Evolutionary conservation across 495 filamentous ascomycete species (phyloP).

Genomic region (Astrothelium macrocarpum): DNA sequence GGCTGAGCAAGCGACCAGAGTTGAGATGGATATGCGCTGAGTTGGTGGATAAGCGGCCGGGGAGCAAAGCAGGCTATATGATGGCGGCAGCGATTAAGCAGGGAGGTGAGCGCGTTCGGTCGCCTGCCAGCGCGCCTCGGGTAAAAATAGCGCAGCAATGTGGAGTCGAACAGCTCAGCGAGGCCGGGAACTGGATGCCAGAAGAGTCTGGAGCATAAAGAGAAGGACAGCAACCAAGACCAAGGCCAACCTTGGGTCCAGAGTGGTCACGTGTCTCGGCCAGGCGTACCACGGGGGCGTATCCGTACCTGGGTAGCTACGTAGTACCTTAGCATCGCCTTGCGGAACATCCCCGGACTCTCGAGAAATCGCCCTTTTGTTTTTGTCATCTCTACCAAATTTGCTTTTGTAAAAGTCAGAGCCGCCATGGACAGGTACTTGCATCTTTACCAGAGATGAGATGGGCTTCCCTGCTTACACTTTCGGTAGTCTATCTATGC

Average conservation of each 20-base stretch:
- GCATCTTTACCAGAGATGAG: not conserved
- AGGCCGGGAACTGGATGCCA: not conserved
- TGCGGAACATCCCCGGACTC: too few species aligned
- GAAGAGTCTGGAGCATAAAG: not conserved
- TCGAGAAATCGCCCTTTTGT: not conserved
- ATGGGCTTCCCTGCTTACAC: slow-evolving; percentile 6
- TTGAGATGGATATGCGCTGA: slow-evolving; percentile 3
- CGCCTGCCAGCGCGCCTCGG: not conserved
- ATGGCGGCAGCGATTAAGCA: slow-evolving; percentile 2
- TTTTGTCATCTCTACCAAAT: not conserved
- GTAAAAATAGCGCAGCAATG: slow-evolving; percentile 5
- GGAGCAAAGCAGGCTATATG: not conserved
- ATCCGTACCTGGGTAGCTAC: not conserved
- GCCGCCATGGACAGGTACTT: slow-evolving; percentile 13
- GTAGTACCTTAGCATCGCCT: not conserved
- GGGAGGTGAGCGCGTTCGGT: not conserved
- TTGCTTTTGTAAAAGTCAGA: not conserved
- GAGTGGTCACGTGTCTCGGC: not conserved
- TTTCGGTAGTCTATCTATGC: slow-evolving; percentile 52
- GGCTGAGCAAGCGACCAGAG: not conserved
- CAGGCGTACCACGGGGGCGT: not conserved
- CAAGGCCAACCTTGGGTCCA: slow-evolving; percentile 1
- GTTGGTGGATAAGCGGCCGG: slow-evolving; percentile 5
- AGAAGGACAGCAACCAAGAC: not conserved
- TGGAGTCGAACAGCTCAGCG: not conserved